Conservation (phyloP, 495 filamentous ascomycete genomes). For the Annulohypoxylon stygium region DNA sequence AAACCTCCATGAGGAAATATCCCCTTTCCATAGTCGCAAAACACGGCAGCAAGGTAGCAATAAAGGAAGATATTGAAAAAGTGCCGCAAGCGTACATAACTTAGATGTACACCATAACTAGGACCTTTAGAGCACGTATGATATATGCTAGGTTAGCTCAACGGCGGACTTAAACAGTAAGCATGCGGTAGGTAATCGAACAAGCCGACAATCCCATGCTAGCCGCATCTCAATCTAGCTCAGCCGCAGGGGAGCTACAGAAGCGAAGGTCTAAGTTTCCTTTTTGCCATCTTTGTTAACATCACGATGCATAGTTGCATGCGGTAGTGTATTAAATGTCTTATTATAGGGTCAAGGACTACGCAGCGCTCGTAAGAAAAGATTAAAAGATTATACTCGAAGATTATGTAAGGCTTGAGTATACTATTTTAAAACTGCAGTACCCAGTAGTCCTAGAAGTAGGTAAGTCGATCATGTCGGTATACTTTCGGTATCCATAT, state of each 20-base stretch:
- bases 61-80: slow-evolving; percentile 8
- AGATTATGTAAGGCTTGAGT: slow-evolving; percentile 20
- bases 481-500: background rate
- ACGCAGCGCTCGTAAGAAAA: slow-evolving; percentile 2
- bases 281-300: slow-evolving; percentile 17
- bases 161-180: slow-evolving; percentile 20
- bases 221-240: slow-evolving; percentile 34
- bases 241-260: slow-evolving; percentile 43
- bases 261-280: slow-evolving; percentile 26
- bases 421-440: slow-evolving; percentile 18
- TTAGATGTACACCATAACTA: slow-evolving; percentile 25
- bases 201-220: slow-evolving; percentile 18
- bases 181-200: slow-evolving; percentile 9
- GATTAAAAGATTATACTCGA: background rate
- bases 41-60: background rate
- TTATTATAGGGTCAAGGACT: slow-evolving; percentile 7
- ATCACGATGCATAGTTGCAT: slow-evolving; percentile 17
- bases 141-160: slow-evolving; percentile 20
- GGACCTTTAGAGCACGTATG: slow-evolving; percentile 11
- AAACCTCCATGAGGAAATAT: background rate
- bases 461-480: slow-evolving; percentile 7
- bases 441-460: no score
- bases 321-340: slow-evolving; percentile 1
- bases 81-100: slow-evolving; percentile 9
- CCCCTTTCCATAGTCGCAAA: slow-evolving; percentile 11